Evolutionary conservation across 2,329 filamentous ascomycete species (phyloP), one percentile per base, ranked within the genome.

Genomic region (Trichophyton verrucosum): DNA sequence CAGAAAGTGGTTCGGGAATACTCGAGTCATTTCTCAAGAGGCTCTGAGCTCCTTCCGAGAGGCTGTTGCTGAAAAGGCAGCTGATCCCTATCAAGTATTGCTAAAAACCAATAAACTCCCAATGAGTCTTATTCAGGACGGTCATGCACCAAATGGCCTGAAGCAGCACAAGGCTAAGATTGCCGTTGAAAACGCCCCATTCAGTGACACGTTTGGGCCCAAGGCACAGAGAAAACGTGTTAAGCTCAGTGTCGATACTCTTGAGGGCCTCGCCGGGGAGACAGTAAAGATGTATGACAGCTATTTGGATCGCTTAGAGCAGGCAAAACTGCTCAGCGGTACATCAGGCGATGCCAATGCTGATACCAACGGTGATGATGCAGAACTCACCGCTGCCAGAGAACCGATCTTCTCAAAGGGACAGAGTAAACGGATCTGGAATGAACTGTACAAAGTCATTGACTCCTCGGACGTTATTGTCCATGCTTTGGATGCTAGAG

Each of bases 1-100:
- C 77, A 83, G 94, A 70, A 95, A 95, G 77, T 99, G 94, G 94
- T 99, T 99, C 77, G 89, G 87, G 69, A 96, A 96, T 75, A 96
- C 92, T 38, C 81, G 94, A 69, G 85, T 87, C 51, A 95, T 96
- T 70, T 90, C 88, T 0, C 92, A 96, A 72, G 89, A 95, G 72
- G 89, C 90, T 2, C 80, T 97, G 64, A 83, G 83, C 51, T 85
- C 88, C 1, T 99, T 99, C 77, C 86, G 94, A 64, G 87, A 91
- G 63, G 94, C 94, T 27, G 92, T 99, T 76, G 89, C 89, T 47
- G 91, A 95, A 74, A 88, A 91, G 74, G 86, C 89, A 59, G 86
- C 86, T 17, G 91, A 99, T 70, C 94, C 94, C 0, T 96, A 96
- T 74, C 87, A 88, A 63, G 94, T 96, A 63, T 83, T 97, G n/a